Percentiles rank a stretch among this genome's conserved stretches.
Conservation (phyloP, 129 eudicot genomes). For the Escallonia rubra region DNA sequence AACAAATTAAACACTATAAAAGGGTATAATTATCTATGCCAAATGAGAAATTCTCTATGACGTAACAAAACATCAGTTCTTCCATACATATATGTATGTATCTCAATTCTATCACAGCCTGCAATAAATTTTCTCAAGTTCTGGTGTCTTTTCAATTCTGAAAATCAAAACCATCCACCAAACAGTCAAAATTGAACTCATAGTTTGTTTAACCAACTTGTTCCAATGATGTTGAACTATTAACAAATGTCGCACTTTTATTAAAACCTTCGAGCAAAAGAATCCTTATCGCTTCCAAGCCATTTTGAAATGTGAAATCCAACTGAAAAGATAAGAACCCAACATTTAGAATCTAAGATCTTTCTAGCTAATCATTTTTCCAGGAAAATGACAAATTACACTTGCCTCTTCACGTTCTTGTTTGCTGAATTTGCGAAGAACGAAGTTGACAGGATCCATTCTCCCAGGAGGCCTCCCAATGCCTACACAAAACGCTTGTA, state of each 20-base stretch:
- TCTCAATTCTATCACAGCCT: no score
- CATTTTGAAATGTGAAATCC: slow-evolving; percentile 71
- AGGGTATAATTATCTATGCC: no score
- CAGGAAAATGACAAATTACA: background rate
- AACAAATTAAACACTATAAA: no score
- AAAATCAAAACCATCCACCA: no score
- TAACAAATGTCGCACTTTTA: slow-evolving; percentile 85
- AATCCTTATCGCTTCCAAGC: slow-evolving; percentile 75
- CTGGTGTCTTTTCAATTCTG: no score
- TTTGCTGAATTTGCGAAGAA: slow-evolving; percentile 70
- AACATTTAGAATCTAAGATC: background rate
- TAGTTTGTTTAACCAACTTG: slow-evolving; percentile 16
- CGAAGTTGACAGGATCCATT: slow-evolving; percentile 77
- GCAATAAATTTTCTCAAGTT: no score
- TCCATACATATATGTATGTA: no score
- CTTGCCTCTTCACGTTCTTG: slow-evolving; percentile 86
- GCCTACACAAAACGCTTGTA: slow-evolving; percentile 31
- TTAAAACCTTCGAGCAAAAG: slow-evolving; percentile 74
- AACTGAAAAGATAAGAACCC: slow-evolving; percentile 37
- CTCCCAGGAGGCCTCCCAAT: slow-evolving; percentile 97
- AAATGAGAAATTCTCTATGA: no score
- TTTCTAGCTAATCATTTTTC: background rate
- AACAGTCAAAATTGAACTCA: no score
- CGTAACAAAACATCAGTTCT: no score
- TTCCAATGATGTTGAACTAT: slow-evolving; percentile 48